Evolutionary conservation across 768 basidiomycete genomes (phyloP).

Genomic region (Amanita rimosa): DNA sequence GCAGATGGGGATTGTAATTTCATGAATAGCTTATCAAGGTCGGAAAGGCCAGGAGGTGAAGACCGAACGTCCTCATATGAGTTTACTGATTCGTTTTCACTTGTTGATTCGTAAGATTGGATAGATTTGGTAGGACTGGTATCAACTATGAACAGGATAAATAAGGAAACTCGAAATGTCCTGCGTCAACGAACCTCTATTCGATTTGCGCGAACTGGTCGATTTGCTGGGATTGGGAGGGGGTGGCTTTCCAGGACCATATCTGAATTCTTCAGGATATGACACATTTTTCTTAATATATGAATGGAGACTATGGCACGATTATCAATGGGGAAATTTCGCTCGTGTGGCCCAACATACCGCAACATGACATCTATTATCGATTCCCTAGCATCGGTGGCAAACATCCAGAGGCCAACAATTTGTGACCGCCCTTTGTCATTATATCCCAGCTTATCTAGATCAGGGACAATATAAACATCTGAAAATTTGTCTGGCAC

Average conservation of each 20-base stretch:
- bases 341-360: constrained; percentile 23
- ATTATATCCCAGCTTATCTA: constrained; percentile 29
- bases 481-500: constrained; percentile 35
- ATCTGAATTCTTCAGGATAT: constrained; percentile 65
- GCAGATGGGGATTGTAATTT: constrained; percentile 23
- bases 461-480: constrained; percentile 33
- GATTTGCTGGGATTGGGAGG: constrained; percentile 36
- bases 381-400: constrained; percentile 57
- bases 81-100: constrained; percentile 1
- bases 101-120: constrained; percentile 1
- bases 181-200: constrained; percentile 1
- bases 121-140: constrained; percentile 1
- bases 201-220: constrained; percentile 13
- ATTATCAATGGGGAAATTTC: constrained; percentile 1
- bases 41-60: constrained; percentile 20
- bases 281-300: constrained; percentile 55
- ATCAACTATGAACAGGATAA: background rate
- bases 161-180: background rate
- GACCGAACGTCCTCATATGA: background rate
- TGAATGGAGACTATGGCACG: constrained; percentile 38
- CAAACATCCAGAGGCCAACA: constrained; percentile 69
- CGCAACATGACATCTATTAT: constrained; percentile 62
- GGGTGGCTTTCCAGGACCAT: constrained; percentile 56
- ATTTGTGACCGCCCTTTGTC: constrained; percentile 48
- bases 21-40: constrained; percentile 37